phyloP scores from a whole-genome alignment of 2,329 filamentous ascomycete species.

The Fusarium mundagurra region DNA sequence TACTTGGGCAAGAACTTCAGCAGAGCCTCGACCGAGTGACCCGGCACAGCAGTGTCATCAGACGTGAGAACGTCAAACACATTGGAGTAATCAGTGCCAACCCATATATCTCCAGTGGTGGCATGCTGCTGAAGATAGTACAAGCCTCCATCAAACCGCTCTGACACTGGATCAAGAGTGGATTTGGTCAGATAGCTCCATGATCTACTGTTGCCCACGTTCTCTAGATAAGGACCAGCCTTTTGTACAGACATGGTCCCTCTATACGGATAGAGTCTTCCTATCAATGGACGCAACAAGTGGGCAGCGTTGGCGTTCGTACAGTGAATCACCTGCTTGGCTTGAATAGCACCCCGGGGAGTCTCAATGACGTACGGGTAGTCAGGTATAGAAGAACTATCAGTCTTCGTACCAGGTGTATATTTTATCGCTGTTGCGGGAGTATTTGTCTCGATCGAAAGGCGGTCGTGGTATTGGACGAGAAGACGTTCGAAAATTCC shows the following conservation, averaged over 20 bases:
- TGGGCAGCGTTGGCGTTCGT: neutral
- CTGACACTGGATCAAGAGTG: neutral
- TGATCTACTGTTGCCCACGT: neutral
- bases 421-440: neutral
- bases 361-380: constrained; percentile 46
- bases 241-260: neutral
- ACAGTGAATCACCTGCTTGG: neutral
- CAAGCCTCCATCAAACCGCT: neutral
- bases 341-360: neutral
- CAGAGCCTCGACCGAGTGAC: neutral
- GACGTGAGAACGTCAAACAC: neutral
- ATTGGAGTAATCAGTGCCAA: neutral
- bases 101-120: neutral
- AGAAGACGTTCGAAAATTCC: neutral
- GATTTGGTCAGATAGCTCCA: neutral
- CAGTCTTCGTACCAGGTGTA: accelerated
- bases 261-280: neutral
- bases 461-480: neutral
- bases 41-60: neutral
- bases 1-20: neutral
- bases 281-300: neutral
- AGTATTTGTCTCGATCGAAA: neutral
- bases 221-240: neutral
- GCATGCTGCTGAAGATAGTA: neutral
- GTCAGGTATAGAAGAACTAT: neutral